These are phyloP conservation scores for Tetracentron sinense DNA, from an alignment of 164 flowering plant species.

Conservation along the genomic window DNA sequence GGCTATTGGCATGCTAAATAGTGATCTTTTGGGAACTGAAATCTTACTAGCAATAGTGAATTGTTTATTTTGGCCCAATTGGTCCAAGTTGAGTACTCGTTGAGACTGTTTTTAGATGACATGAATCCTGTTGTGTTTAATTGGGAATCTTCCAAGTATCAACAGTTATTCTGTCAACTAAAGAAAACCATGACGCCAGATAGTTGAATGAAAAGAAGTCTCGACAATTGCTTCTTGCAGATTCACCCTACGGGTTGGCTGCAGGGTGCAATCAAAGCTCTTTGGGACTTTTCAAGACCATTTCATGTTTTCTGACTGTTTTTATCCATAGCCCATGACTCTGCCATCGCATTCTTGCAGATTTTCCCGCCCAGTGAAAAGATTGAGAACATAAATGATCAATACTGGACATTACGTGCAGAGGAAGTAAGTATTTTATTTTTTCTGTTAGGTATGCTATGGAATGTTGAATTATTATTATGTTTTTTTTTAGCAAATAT, in stretches of 20 bases:
- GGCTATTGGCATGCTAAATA: background rate
- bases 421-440: slow-evolving; percentile 54
- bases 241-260: background rate
- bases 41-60: no score
- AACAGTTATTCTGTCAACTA: background rate
- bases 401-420: slow-evolving; percentile 85
- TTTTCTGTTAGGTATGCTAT: background rate
- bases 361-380: slow-evolving; percentile 71
- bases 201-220: background rate
- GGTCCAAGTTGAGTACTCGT: background rate
- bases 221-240: background rate
- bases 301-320: no score
- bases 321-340: background rate
- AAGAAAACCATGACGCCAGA: background rate
- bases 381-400: slow-evolving; percentile 83
- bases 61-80: background rate
- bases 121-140: background rate
- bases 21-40: background rate
- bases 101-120: background rate
- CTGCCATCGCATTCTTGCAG: slow-evolving; percentile 33
- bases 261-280: background rate
- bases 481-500: background rate
- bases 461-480: background rate
- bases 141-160: background rate
- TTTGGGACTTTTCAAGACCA: background rate